Evolutionary conservation across 495 filamentous ascomycete species (phyloP).

Genomic region (Lasiosphaeria miniovina): DNA sequence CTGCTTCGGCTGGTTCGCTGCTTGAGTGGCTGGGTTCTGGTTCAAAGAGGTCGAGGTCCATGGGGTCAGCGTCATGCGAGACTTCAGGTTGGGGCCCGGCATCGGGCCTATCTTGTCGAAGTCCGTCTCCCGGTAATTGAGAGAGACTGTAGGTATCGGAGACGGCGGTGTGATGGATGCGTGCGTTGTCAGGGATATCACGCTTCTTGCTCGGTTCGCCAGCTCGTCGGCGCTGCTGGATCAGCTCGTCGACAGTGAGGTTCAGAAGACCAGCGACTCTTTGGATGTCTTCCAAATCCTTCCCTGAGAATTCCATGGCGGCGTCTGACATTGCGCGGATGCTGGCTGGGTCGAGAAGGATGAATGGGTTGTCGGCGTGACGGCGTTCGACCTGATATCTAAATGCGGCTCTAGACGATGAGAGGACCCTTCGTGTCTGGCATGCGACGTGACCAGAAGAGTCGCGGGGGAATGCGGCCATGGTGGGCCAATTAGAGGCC

Average conservation of each 20-base stretch:
- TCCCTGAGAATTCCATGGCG: constrained; percentile 28
- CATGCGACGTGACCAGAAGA: constrained; percentile 17
- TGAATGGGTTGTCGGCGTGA: too few relatives aligned
- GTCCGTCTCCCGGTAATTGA: not conserved
- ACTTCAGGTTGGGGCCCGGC: constrained; percentile 4
- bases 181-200: not conserved
- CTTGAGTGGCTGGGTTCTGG: not conserved
- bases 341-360: not conserved
- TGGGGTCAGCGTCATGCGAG: not conserved
- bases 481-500: constrained; percentile 19
- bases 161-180: constrained; percentile 5
- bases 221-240: constrained; percentile 20
- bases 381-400: constrained; percentile 19
- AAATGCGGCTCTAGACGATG: constrained; percentile 19
- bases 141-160: not conserved
- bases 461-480: constrained; percentile 1
- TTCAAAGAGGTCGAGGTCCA: constrained; percentile 9
- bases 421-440: constrained; percentile 1
- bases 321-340: not conserved
- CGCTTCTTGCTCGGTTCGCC: not conserved
- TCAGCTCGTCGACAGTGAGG: constrained; percentile 31
- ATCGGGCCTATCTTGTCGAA: not conserved
- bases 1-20: not conserved
- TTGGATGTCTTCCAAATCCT: constrained; percentile 27
- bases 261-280: constrained; percentile 28